These are phyloP conservation scores for Blastocystis sp. DNA, from an alignment of 352 stramenopile species.

Conservation along the genomic window DNA sequence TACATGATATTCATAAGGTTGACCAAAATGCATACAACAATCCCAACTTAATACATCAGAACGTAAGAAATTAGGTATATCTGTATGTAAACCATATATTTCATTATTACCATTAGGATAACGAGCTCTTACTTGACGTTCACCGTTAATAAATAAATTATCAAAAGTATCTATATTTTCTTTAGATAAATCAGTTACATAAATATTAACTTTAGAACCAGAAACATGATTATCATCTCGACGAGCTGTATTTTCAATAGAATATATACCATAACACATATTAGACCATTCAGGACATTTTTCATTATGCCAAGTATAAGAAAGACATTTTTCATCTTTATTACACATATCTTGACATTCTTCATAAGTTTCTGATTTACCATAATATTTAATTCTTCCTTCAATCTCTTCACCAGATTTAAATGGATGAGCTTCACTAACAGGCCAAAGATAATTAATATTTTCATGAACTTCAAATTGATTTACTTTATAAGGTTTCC, in stretches of 20 bases:
- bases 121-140: constrained; percentile 26
- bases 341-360: constrained; percentile 16
- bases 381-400: constrained; percentile 6
- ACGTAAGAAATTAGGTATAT: constrained; percentile 1
- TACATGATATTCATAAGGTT: constrained; percentile 22
- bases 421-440: no score
- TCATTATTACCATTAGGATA: constrained; percentile 34
- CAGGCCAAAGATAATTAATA: no score
- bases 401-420: not conserved
- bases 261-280: constrained; percentile 25
- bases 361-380: not conserved
- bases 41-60: constrained; percentile 4
- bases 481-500: constrained; percentile 23
- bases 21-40: not conserved
- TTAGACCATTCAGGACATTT: constrained; percentile 27
- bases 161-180: constrained; percentile 19
- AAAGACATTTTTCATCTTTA: constrained; percentile 18
- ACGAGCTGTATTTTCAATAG: constrained; percentile 19
- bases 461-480: no score
- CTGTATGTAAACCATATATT: constrained; percentile 20
- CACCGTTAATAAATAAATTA: constrained; percentile 21
- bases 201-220: constrained; percentile 36
- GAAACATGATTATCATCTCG: not conserved
- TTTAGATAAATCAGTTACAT: constrained; percentile 14
- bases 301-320: constrained; percentile 18